phyloP scores from a whole-genome alignment of 305 asterid species.

The Fraxinus sp. region DNA sequence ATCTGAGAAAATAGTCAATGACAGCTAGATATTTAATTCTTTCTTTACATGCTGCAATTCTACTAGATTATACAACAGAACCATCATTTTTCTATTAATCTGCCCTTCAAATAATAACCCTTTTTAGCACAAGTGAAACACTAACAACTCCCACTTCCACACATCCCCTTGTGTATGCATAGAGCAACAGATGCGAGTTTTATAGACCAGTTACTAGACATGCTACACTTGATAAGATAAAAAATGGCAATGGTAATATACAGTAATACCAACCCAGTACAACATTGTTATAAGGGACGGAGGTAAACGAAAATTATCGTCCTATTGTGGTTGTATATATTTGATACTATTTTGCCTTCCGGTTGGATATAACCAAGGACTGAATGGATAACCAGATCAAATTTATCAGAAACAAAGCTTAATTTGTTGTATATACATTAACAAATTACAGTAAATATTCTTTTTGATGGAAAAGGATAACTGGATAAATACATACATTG shows the following conservation, averaged over 20 bases:
- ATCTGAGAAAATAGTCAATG: background rate
- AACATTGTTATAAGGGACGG: background rate
- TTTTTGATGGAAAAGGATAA: background rate
- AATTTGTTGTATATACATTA: background rate
- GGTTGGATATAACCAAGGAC: background rate
- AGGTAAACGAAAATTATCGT: background rate
- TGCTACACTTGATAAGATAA: background rate
- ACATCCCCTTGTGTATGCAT: background rate
- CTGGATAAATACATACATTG: background rate
- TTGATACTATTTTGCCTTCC: background rate
- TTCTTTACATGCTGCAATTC: background rate
- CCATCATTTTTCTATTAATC: background rate
- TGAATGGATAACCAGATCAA: background rate
- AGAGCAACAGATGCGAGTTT: background rate
- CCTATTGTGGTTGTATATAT: background rate
- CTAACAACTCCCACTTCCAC: background rate
- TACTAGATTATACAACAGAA: background rate
- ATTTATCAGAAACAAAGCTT: background rate
- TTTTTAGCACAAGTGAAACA: background rate
- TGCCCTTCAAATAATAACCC: background rate
- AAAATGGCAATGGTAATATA: background rate
- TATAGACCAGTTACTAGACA: background rate
- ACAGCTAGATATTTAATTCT: background rate
- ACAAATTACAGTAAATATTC: background rate
- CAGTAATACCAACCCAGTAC: background rate